These are phyloP conservation scores for Plantago major DNA, from an alignment of 257 asterid genomes.

Conservation along the genomic window DNA sequence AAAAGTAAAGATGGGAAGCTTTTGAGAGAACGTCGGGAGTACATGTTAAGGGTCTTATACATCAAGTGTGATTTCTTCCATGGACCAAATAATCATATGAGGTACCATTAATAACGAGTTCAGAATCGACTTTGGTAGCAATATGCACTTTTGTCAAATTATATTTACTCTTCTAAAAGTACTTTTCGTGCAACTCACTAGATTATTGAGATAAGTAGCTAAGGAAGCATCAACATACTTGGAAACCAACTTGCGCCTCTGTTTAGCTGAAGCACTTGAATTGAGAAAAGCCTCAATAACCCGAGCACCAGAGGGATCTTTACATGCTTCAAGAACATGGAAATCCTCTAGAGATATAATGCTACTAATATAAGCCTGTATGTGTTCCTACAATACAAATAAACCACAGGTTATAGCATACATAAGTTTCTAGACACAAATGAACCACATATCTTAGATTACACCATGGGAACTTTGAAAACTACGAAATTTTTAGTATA, in stretches of 20 bases:
- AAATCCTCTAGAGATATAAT: slow-evolving; percentile 65
- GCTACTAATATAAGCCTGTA: slow-evolving; percentile 58
- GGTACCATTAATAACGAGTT: too few relatives aligned
- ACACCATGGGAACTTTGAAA: background rate
- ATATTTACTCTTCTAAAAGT: background rate
- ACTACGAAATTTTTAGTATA: too few relatives aligned
- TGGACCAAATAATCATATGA: too few relatives aligned
- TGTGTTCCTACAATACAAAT: slow-evolving; percentile 47
- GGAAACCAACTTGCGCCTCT: slow-evolving; percentile 58
- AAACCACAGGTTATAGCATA: slow-evolving; percentile 9
- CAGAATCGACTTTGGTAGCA: background rate
- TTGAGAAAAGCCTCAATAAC: slow-evolving; percentile 84
- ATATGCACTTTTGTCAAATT: background rate
- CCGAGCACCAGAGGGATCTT: slow-evolving; percentile 81
- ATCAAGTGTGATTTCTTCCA: too few relatives aligned
- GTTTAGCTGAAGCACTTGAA: slow-evolving; percentile 68
- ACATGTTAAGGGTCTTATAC: too few relatives aligned
- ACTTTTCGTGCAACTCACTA: background rate
- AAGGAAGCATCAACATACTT: slow-evolving; percentile 50
- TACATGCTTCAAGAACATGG: slow-evolving; percentile 59
- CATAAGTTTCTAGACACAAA: too few relatives aligned
- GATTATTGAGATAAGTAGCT: slow-evolving; percentile 16
- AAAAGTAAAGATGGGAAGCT: too few relatives aligned
- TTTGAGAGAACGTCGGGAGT: too few relatives aligned
- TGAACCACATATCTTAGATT: too few relatives aligned